phyloP scores from a whole-genome alignment of 83 land plant genomes.

The Picea engelmannii region DNA sequence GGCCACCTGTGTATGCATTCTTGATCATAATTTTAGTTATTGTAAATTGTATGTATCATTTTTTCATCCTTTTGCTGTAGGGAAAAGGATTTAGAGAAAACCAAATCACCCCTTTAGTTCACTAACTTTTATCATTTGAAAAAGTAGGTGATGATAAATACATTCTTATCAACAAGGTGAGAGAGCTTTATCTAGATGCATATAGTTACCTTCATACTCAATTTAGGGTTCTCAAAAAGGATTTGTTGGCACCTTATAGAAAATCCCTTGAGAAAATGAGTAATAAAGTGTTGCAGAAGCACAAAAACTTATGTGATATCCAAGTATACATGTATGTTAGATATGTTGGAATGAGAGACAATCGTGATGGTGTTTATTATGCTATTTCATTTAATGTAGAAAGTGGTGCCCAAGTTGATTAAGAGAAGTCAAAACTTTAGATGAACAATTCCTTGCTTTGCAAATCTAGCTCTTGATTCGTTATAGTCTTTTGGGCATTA shows the following conservation, averaged over 20 bases:
- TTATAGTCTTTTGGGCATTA: neutral
- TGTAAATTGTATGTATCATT: too few relatives aligned
- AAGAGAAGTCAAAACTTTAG: neutral
- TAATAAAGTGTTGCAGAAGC: too few relatives aligned
- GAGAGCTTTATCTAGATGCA: neutral
- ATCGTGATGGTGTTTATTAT: conserved; percentile 3
- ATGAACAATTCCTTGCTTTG: conserved; percentile 27
- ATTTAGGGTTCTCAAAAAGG: neutral
- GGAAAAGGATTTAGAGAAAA: conserved; percentile 5
- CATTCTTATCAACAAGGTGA: neutral
- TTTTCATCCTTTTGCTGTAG: neutral
- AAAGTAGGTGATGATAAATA: neutral
- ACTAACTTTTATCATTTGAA: neutral
- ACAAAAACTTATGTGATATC: neutral
- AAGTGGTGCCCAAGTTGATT: too few relatives aligned
- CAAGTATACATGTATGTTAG: neutral
- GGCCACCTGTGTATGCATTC: too few relatives aligned
- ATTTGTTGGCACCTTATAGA: neutral
- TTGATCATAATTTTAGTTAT: too few relatives aligned
- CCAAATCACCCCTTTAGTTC: neutral
- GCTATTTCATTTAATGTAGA: conserved; percentile 9
- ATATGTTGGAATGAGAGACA: neutral
- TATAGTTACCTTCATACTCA: neutral
- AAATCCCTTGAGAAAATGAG: too few relatives aligned
- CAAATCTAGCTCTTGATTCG: conserved; percentile 17